These are phyloP conservation scores for Fraxinus ornus DNA, from an alignment of 305 asterid species.

Conservation along the genomic window DNA sequence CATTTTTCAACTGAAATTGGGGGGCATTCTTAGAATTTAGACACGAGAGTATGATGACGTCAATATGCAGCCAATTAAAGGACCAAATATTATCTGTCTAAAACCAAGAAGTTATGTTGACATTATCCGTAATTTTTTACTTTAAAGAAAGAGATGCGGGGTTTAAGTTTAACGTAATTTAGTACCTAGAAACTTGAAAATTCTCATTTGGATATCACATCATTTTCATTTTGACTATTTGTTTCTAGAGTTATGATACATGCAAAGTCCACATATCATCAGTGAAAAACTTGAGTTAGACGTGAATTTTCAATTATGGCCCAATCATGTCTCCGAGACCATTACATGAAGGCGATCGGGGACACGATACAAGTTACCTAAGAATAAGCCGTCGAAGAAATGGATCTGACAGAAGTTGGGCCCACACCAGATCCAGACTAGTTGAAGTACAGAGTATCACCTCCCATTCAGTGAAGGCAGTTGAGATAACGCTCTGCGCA, in stretches of 20 bases:
- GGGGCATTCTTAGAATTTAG: background rate
- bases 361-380: constrained; percentile 46
- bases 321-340: background rate
- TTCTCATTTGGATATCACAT: background rate
- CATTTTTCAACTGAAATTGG: background rate
- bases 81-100: background rate
- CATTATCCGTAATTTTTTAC: background rate
- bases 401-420: constrained; percentile 84
- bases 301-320: background rate
- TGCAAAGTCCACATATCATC: constrained; percentile 24
- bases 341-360: background rate
- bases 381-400: constrained; percentile 82
- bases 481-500: constrained; percentile 57
- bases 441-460: constrained; percentile 75
- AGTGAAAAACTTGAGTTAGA: background rate
- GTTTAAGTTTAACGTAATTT: background rate
- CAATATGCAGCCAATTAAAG: background rate
- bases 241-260: constrained; percentile 40
- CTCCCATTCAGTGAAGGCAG: constrained; percentile 90
- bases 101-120: background rate
- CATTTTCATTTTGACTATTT: constrained; percentile 8
- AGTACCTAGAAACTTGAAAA: constrained; percentile 1
- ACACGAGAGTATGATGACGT: background rate
- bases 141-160: background rate
- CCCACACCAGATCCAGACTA: constrained; percentile 86